These are phyloP conservation scores for Fusarium longipes DNA, from an alignment of 2,329 filamentous ascomycete genomes.

Conservation along the genomic window DNA sequence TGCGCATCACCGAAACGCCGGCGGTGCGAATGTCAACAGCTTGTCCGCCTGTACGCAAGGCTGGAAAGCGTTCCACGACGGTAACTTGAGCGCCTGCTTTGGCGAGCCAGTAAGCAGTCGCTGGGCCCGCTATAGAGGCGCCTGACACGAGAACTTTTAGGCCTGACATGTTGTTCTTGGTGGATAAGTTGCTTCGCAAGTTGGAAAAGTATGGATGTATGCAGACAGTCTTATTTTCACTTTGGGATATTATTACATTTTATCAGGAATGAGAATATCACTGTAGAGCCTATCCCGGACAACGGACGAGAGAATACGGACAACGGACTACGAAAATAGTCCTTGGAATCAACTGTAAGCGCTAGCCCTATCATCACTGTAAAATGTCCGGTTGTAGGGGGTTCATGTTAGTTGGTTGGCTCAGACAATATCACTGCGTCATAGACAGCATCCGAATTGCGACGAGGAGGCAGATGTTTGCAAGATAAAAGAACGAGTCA, in stretches of 20 bases:
- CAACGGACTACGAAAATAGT: conserved; percentile 18
- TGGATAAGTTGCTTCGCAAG: no score
- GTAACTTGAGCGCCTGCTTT: conserved; percentile 50
- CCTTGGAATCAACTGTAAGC: neutral
- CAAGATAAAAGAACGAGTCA: neutral
- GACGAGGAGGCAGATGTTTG: neutral
- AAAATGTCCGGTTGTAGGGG: neutral
- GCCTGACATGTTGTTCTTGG: conserved; percentile 23
- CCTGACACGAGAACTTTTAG: conserved; percentile 47
- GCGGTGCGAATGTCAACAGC: conserved; percentile 53
- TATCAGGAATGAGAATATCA: neutral
- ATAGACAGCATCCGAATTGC: conserved; percentile 1
- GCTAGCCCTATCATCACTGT: neutral
- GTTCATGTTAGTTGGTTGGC: neutral
- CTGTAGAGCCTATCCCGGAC: neutral
- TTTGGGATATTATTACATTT: neutral
- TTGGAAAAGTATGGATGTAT: no score
- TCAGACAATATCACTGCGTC: conserved; percentile 1
- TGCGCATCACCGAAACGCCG: conserved; percentile 53
- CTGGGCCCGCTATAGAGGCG: conserved; percentile 49
- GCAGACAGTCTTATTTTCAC: no score
- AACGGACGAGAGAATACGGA: conserved; percentile 7
- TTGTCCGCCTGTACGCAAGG: conserved; percentile 51
- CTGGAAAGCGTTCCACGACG: conserved; percentile 54
- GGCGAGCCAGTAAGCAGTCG: conserved; percentile 47